A percentile compares a stretch with the other conserved stretches of the same genome.
These are phyloP conservation scores for Aaosphaeria pasadenensis DNA, from an alignment of 2,329 filamentous ascomycete genomes.

Conservation along the genomic window DNA sequence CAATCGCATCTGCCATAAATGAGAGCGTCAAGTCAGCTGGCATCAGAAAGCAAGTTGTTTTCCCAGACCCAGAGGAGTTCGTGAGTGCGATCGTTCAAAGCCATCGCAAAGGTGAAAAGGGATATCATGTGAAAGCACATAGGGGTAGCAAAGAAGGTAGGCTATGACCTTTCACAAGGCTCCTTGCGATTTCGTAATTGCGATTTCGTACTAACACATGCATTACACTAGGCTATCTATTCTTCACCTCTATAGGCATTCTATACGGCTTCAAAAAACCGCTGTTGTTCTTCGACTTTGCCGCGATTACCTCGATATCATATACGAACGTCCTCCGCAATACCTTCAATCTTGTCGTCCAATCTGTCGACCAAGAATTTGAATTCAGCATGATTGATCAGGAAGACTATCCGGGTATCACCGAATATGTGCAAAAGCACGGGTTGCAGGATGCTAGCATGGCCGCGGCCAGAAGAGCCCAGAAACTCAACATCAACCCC, in stretches of 20 bases:
- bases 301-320: conserved; percentile 56
- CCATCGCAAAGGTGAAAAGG: conserved; percentile 61
- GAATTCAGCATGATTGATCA: conserved; percentile 67
- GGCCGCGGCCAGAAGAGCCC: conserved; percentile 58
- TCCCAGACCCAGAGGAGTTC: conserved; percentile 57
- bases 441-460: conserved; percentile 62
- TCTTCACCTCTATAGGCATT: conserved; percentile 60
- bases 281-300: conserved; percentile 60
- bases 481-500: conserved; percentile 55
- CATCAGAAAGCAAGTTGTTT: conserved; percentile 47
- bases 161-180: conserved; percentile 3
- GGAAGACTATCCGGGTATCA: conserved; percentile 60
- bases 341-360: conserved; percentile 64
- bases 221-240: conserved; percentile 53
- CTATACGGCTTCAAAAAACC: conserved; percentile 67
- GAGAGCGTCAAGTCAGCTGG: conserved; percentile 42
- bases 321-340: conserved; percentile 64
- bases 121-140: conserved; percentile 63
- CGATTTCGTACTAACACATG: background rate
- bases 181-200: background rate
- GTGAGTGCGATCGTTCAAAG: conserved; percentile 58
- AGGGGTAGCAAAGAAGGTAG: conserved; percentile 63
- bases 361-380: conserved; percentile 52
- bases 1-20: conserved; percentile 45
- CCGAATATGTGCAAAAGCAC: conserved; percentile 60